phyloP scores from a whole-genome alignment of 768 basidiomycete species.

The Sporobolomyces pararoseus region DNA sequence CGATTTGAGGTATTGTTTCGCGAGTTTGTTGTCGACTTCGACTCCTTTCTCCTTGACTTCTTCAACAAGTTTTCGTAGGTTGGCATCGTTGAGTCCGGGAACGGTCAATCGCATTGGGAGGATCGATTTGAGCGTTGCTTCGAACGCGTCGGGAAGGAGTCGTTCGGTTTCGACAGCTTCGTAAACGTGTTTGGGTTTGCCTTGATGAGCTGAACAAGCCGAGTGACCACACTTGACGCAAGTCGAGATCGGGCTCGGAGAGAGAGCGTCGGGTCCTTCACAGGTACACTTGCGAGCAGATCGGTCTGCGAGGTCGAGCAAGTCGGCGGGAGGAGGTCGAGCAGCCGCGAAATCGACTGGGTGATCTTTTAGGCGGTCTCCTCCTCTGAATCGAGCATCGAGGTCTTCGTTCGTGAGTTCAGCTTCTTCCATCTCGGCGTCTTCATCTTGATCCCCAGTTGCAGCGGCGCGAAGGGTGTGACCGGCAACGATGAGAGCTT shows the following conservation, averaged over 20 bases:
- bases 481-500: slow-evolving; percentile 67
- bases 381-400: slow-evolving; percentile 56
- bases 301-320: slow-evolving; percentile 63
- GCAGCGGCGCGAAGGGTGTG: slow-evolving; percentile 12
- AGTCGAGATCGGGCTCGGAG: slow-evolving; percentile 61
- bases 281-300: slow-evolving; percentile 82
- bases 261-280: slow-evolving; percentile 78
- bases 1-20: slow-evolving; percentile 28
- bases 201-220: slow-evolving; percentile 80
- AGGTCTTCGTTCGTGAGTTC: slow-evolving; percentile 72
- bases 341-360: slow-evolving; percentile 31
- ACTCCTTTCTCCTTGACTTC: slow-evolving; percentile 13
- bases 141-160: slow-evolving; percentile 68
- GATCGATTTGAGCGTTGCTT: slow-evolving; percentile 68
- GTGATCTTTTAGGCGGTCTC: slow-evolving; percentile 59
- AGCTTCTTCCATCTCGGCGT: slow-evolving; percentile 57
- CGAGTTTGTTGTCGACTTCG: neutral
- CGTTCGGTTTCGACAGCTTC: slow-evolving; percentile 52
- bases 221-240: slow-evolving; percentile 74
- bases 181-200: slow-evolving; percentile 82
- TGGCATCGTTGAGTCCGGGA: slow-evolving; percentile 49
- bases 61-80: slow-evolving; percentile 8
- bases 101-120: slow-evolving; percentile 78
- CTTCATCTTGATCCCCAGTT: slow-evolving; percentile 45
- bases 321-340: slow-evolving; percentile 53